A percentile compares a stretch with the other conserved stretches of the same genome.
Evolutionary conservation across 306 rosid genomes (phyloP).

Genomic region (Begonia fuchsioides): DNA sequence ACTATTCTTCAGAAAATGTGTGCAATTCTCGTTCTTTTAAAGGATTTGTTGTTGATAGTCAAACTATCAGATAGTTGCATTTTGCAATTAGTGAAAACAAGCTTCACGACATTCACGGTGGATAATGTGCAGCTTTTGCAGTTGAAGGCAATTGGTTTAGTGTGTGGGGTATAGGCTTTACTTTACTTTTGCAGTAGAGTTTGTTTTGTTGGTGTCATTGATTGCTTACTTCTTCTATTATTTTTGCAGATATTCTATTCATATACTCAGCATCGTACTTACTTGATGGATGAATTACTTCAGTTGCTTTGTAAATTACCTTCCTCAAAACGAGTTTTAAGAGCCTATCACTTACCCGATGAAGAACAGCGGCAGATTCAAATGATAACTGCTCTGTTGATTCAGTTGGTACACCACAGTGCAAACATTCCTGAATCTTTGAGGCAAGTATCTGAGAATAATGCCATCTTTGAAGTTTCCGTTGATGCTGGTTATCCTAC

Average conservation of each 20-base stretch:
- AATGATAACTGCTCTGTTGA: slow-evolving; percentile 85
- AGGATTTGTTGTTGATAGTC: slow-evolving; percentile 84
- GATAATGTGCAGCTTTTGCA: slow-evolving; percentile 96
- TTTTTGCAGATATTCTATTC: slow-evolving; percentile 72
- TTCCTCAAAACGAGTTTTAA: slow-evolving; percentile 70
- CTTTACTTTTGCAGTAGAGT: slow-evolving; percentile 7
- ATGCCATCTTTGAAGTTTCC: slow-evolving; percentile 64
- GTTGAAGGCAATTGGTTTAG: slow-evolving; percentile 78
- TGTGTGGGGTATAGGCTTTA: slow-evolving; percentile 58
- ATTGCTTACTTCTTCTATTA: not conserved
- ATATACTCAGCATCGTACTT: slow-evolving; percentile 70
- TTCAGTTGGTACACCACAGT: slow-evolving; percentile 83
- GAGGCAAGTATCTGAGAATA: slow-evolving; percentile 56
- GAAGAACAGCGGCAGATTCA: slow-evolving; percentile 98
- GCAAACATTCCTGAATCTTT: slow-evolving; percentile 79
- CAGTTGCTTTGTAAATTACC: slow-evolving; percentile 87
- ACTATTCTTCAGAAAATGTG: slow-evolving; percentile 91
- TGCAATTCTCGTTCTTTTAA: slow-evolving; percentile 77
- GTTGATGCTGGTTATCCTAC: slow-evolving; percentile 46
- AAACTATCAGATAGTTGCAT: slow-evolving; percentile 93
- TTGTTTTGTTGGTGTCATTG: too few relatives aligned
- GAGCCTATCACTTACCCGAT: slow-evolving; percentile 77
- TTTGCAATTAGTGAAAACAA: slow-evolving; percentile 80
- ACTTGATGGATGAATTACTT: slow-evolving; percentile 87
- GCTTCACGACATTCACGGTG: slow-evolving; percentile 81